These are phyloP conservation scores for Trypanosoma theileri DNA, from an alignment of 208 protist species.

Conservation along the genomic window DNA sequence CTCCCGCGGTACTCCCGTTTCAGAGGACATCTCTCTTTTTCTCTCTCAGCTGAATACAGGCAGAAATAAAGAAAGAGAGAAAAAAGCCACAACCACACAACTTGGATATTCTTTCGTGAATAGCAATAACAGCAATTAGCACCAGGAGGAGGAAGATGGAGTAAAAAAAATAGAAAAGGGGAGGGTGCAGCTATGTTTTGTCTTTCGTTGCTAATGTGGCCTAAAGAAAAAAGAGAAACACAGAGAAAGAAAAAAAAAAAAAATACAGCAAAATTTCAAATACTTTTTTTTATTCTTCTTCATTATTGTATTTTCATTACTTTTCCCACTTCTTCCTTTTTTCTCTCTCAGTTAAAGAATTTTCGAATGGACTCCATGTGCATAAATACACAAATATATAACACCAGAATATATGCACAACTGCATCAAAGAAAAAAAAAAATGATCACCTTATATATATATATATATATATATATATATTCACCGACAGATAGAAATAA, in stretches of 20 bases:
- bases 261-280: background rate
- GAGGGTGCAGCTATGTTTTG: background rate
- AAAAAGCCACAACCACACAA: background rate
- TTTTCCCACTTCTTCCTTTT: background rate
- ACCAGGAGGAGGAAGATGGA: background rate
- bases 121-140: background rate
- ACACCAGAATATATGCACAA: background rate
- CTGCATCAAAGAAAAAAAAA: background rate
- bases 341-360: background rate
- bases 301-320: background rate
- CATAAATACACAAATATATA: too few relatives aligned
- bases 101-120: background rate
- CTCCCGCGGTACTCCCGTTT: slow-evolving; percentile 71
- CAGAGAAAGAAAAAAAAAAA: background rate
- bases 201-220: background rate
- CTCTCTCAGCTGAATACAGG: too few relatives aligned
- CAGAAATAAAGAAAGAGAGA: too few relatives aligned
- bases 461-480: too few relatives aligned
- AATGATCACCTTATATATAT: too few relatives aligned
- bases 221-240: background rate
- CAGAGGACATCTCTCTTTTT: too few relatives aligned
- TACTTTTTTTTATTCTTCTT: too few relatives aligned
- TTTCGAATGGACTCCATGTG: too few relatives aligned
- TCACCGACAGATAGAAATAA: too few relatives aligned
- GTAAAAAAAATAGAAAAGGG: background rate